phyloP scores from a whole-genome alignment of 441 rosid species.

The Sinapis alba region DNA sequence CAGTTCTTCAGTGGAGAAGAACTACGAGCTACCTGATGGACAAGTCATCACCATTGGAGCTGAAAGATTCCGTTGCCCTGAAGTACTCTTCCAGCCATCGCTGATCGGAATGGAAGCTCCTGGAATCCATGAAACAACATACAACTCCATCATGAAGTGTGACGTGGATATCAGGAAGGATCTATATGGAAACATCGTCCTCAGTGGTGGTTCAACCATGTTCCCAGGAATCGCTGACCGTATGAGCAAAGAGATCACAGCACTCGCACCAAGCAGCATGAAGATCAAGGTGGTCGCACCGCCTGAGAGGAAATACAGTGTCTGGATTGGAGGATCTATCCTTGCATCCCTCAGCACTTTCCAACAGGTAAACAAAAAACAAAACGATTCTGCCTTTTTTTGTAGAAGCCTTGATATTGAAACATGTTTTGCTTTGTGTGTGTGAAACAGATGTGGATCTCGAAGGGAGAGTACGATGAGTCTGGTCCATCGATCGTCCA shows the following conservation, averaged over 20 bases:
- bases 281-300: slow-evolving; percentile 75
- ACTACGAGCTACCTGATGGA: slow-evolving; percentile 70
- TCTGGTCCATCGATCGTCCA: slow-evolving; percentile 93
- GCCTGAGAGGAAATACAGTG: slow-evolving; percentile 78
- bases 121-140: slow-evolving; percentile 65
- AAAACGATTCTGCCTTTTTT: background rate
- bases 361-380: slow-evolving; percentile 54
- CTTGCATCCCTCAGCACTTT: slow-evolving; percentile 73
- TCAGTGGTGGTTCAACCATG: slow-evolving; percentile 66
- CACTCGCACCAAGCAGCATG: slow-evolving; percentile 62
- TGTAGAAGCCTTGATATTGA: background rate
- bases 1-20: slow-evolving; percentile 65
- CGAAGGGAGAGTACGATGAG: slow-evolving; percentile 93
- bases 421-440: slow-evolving; percentile 1
- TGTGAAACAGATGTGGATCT: slow-evolving; percentile 87
- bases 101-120: slow-evolving; percentile 64
- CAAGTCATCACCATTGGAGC: slow-evolving; percentile 68
- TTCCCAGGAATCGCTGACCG: slow-evolving; percentile 64
- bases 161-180: slow-evolving; percentile 64
- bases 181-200: slow-evolving; percentile 60
- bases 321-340: slow-evolving; percentile 82
- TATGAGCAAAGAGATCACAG: slow-evolving; percentile 61
- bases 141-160: slow-evolving; percentile 62
- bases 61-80: slow-evolving; percentile 71
- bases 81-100: slow-evolving; percentile 66